Evolutionary conservation across 441 rosid genomes (phyloP).

Genomic region (Biscutella auriculata): DNA sequence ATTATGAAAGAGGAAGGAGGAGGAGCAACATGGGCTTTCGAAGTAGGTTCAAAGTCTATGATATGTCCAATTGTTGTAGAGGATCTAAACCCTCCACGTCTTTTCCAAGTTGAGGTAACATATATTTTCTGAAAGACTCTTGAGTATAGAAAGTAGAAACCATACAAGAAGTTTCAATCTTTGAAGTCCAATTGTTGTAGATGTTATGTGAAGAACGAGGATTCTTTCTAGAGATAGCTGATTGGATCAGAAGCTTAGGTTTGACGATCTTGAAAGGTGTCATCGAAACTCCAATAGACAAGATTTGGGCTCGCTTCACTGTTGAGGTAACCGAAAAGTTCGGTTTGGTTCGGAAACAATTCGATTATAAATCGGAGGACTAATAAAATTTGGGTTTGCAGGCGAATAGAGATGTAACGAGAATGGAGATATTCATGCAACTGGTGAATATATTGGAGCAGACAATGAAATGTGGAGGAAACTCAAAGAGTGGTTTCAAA

Average conservation of each 20-base stretch:
- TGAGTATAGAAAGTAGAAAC: background rate
- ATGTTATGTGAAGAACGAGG: slow-evolving; percentile 90
- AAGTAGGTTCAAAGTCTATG: slow-evolving; percentile 79
- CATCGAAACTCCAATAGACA: slow-evolving; percentile 64
- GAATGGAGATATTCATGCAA: slow-evolving; percentile 87
- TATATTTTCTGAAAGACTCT: background rate
- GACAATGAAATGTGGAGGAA: slow-evolving; percentile 36
- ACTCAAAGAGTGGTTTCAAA: slow-evolving; percentile 35
- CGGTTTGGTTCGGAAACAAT: too few relatives aligned
- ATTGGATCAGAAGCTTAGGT: slow-evolving; percentile 74
- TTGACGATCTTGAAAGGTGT: slow-evolving; percentile 86
- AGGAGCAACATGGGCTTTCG: slow-evolving; percentile 95
- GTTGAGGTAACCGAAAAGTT: too few relatives aligned
- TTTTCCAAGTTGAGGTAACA: slow-evolving; percentile 86
- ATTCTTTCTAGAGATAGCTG: slow-evolving; percentile 85
- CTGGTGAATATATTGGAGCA: slow-evolving; percentile 75
- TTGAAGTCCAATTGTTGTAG: slow-evolving; percentile 3
- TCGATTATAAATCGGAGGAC: too few relatives aligned
- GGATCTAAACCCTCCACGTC: slow-evolving; percentile 76
- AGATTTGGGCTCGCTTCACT: slow-evolving; percentile 80
- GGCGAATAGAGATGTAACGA: slow-evolving; percentile 81
- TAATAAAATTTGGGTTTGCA: slow-evolving; percentile 19
- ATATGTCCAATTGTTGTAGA: slow-evolving; percentile 87
- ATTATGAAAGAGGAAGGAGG: slow-evolving; percentile 46
- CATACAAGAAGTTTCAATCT: background rate